These are phyloP conservation scores for Saprolegnia parasitica DNA, from an alignment of 352 stramenopile species.

Conservation along the genomic window DNA sequence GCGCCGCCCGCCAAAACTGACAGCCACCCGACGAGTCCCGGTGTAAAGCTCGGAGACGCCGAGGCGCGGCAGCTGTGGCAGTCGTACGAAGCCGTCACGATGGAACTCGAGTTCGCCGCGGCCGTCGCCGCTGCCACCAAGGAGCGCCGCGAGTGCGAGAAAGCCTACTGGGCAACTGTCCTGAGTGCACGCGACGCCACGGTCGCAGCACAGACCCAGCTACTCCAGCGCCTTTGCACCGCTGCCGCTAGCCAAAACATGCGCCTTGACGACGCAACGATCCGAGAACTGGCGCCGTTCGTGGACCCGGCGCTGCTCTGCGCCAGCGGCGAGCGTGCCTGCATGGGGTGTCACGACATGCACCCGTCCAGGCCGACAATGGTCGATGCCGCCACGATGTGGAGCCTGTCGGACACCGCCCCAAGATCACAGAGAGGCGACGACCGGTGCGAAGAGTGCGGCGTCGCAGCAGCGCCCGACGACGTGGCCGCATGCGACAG, in stretches of 20 bases:
- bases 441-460: no score
- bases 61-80: conserved; percentile 16
- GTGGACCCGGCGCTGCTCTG: not conserved
- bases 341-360: not conserved
- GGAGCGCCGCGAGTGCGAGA: not conserved
- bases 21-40: not conserved
- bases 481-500: no score
- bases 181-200: not conserved
- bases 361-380: not conserved
- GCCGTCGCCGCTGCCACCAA: not conserved
- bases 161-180: not conserved
- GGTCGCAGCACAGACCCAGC: not conserved
- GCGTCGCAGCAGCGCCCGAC: no score
- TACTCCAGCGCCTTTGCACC: not conserved
- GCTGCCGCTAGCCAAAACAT: not conserved
- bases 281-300: not conserved
- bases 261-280: not conserved
- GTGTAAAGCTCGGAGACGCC: not conserved
- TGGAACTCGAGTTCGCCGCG: conserved; percentile 3
- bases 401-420: no score
- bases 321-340: not conserved
- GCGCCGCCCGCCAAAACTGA: not conserved
- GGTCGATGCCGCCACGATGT: not conserved
- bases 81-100: conserved; percentile 4
- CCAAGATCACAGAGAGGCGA: no score